phyloP scores from a whole-genome alignment of 2,329 filamentous ascomycete species.

The Colletotrichum sojae region DNA sequence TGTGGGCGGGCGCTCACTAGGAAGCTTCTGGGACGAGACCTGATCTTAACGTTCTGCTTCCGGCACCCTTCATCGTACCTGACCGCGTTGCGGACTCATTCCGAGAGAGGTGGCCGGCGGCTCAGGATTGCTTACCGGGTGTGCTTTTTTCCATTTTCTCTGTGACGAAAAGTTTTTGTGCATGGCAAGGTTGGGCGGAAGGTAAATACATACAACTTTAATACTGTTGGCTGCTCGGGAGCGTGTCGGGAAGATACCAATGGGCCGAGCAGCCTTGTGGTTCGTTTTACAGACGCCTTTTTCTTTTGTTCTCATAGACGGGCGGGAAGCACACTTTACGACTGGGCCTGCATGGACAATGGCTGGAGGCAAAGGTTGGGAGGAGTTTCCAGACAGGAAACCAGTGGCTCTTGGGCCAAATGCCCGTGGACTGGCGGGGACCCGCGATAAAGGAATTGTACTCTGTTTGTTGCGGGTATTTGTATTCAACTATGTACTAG shows the following conservation, averaged over 20 bases:
- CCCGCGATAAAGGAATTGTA: constrained; percentile 31
- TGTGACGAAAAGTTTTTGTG: constrained; percentile 38
- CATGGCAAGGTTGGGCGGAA: constrained; percentile 37
- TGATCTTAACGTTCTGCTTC: background rate
- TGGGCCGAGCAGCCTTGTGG: constrained; percentile 31
- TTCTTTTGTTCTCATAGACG: constrained; percentile 38
- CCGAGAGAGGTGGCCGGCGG: background rate
- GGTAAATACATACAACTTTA: constrained; percentile 44
- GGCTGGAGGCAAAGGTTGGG: constrained; percentile 34
- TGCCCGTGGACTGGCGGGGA: constrained; percentile 11
- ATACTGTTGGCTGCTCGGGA: constrained; percentile 37
- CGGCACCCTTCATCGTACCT: too few relatives aligned
- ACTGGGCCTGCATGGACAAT: constrained; percentile 34
- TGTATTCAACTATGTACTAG: constrained; percentile 40
- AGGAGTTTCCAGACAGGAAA: constrained; percentile 38
- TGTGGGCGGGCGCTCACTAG: constrained; percentile 67
- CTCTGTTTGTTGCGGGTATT: constrained; percentile 16
- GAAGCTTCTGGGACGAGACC: background rate
- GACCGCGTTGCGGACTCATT: background rate
- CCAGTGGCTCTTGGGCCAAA: constrained; percentile 15
- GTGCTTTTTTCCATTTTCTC: constrained; percentile 8
- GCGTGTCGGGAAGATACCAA: constrained; percentile 38
- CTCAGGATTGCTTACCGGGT: background rate
- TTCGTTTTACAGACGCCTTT: constrained; percentile 35
- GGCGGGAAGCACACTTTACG: constrained; percentile 40